phyloP scores from a whole-genome alignment of 208 protist species.

The Wallacemonas rigidus region DNA sequence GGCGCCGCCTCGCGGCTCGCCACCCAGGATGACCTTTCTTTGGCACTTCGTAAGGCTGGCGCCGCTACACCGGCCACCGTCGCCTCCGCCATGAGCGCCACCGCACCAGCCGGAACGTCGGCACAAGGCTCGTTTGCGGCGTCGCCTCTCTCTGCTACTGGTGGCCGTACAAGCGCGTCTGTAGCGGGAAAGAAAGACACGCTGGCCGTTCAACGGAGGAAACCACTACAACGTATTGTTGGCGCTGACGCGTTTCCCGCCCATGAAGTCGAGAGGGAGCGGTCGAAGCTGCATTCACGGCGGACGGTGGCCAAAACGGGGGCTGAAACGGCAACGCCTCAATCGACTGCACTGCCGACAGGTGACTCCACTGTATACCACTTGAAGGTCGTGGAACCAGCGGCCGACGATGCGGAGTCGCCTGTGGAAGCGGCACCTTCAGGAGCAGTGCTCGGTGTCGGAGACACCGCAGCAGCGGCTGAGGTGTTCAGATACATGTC shows the following conservation, averaged over 20 bases:
- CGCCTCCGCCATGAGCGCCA: not conserved
- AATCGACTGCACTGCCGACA: not conserved
- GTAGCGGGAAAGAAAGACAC: not conserved
- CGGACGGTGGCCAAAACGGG: not conserved
- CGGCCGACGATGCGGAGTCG: not conserved
- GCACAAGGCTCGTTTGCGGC: not conserved
- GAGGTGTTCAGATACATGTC: not conserved
- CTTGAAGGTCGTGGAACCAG: not conserved
- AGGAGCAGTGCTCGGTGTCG: too few relatives aligned
- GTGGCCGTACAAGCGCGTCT: not conserved
- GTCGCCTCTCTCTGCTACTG: not conserved
- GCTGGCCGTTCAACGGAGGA: not conserved
- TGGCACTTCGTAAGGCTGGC: not conserved
- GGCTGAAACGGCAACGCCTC: not conserved
- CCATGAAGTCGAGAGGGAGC: conserved; percentile 6
- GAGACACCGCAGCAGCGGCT: not conserved
- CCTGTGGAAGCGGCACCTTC: too few relatives aligned
- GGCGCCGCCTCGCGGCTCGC: not conserved
- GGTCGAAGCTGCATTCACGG: not conserved
- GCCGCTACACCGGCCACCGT: not conserved
- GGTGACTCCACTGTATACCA: not conserved
- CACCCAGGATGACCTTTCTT: conserved; percentile 4
- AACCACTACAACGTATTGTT: conserved; percentile 8
- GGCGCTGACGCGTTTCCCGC: conserved; percentile 13
- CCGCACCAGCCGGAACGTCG: not conserved